Evolutionary conservation across 768 basidiomycete genomes (phyloP).

Genomic region (Panus rudis): DNA sequence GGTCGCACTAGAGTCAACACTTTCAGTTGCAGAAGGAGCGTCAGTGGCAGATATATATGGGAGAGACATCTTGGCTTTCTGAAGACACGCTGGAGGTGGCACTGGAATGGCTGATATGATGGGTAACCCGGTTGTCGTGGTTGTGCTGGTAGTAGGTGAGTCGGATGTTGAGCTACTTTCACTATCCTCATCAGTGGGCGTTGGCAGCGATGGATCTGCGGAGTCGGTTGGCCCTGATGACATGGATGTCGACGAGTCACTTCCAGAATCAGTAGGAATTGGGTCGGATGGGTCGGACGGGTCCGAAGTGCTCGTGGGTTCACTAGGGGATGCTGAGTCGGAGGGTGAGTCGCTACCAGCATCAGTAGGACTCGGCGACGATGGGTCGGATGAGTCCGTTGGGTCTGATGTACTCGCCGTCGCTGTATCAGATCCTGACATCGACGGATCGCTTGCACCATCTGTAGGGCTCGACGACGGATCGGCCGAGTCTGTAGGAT

Average conservation of each 20-base stretch:
- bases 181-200: no score
- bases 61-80: no score
- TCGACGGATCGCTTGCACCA: background rate
- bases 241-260: no score
- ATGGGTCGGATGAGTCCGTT: background rate
- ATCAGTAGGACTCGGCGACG: background rate
- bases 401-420: background rate
- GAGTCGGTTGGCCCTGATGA: background rate
- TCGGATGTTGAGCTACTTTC: no score
- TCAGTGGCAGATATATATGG: no score
- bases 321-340: background rate
- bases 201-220: background rate
- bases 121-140: no score
- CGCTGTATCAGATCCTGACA: background rate
- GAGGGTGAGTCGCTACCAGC: background rate
- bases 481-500: background rate
- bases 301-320: background rate
- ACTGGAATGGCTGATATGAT: no score
- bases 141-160: no score
- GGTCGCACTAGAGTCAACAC: no score
- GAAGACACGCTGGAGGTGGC: no score
- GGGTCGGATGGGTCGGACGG: background rate
- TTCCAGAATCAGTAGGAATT: background rate
- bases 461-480: background rate
- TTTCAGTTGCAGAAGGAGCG: no score